Evolutionary conservation across 2,329 filamentous ascomycete species (phyloP).

Genomic region (Colletotrichum liriopes): DNA sequence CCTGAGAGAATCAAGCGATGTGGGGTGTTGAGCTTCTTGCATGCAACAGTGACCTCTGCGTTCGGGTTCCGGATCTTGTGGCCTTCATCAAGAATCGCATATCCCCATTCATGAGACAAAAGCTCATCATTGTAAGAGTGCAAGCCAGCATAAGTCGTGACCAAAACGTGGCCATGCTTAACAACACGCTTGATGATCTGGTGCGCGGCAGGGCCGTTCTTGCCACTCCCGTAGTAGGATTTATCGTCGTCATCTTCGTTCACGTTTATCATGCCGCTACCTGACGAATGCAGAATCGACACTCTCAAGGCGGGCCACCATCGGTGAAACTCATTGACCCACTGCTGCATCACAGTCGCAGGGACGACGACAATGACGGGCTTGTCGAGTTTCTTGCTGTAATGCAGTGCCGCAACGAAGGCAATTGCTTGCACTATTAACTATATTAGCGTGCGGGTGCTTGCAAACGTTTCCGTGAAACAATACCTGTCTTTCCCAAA

Average conservation of each 20-base stretch:
- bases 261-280: slow-evolving; percentile 96
- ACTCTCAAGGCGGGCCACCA: slow-evolving; percentile 99
- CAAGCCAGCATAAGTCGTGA: slow-evolving; percentile 97
- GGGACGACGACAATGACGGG: slow-evolving; percentile 94
- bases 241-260: slow-evolving; percentile 69
- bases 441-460: slow-evolving; percentile 24
- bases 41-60: slow-evolving; percentile 92
- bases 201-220: slow-evolving; percentile 75
- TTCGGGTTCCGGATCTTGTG: slow-evolving; percentile 99
- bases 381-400: slow-evolving; percentile 87
- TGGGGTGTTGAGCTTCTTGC: slow-evolving; percentile 91
- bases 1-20: slow-evolving; percentile 95
- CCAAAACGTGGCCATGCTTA: slow-evolving; percentile 89
- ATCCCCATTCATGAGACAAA: slow-evolving; percentile 89
- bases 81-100: slow-evolving; percentile 94
- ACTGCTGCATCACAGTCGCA: slow-evolving; percentile 95
- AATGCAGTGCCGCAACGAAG: slow-evolving; percentile 91
- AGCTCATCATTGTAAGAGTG: slow-evolving; percentile 90
- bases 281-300: slow-evolving; percentile 94
- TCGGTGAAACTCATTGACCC: slow-evolving; percentile 98
- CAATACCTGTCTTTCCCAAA: slow-evolving; percentile 84
- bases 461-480: background rate
- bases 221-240: slow-evolving; percentile 53
- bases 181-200: slow-evolving; percentile 87
- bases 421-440: slow-evolving; percentile 72